A percentile compares a stretch with the other conserved stretches of the same genome.
Evolutionary conservation across 176 grass and related monocot genomes (phyloP).

Genomic region (Dendrocalamus sinicus): DNA sequence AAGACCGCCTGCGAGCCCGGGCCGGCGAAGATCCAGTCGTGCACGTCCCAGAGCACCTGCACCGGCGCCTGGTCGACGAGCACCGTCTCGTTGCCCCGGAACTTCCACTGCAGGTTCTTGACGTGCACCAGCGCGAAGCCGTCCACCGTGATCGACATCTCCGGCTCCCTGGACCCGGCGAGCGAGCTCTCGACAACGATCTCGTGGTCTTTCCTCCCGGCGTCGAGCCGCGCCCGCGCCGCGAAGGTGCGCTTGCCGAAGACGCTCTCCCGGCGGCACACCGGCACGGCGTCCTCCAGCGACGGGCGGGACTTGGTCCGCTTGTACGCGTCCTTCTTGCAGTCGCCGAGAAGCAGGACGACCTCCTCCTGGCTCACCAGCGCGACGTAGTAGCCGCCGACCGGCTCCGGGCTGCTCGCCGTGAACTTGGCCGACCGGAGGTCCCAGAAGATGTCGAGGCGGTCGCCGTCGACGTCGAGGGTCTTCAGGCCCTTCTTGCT

Average conservation of each 20-base stretch:
- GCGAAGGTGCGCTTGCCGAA: conserved; percentile 65
- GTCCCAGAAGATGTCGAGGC: conserved; percentile 86
- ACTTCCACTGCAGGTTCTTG: conserved; percentile 87
- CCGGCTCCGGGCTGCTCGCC: conserved; percentile 60
- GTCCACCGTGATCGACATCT: conserved; percentile 83
- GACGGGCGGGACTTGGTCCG: conserved; percentile 72
- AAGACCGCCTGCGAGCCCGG: conserved; percentile 63
- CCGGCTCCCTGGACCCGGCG: conserved; percentile 59
- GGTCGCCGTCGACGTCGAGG: conserved; percentile 60
- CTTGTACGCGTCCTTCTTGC: conserved; percentile 91
- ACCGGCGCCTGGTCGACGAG: conserved; percentile 64
- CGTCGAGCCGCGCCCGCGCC: conserved; percentile 56
- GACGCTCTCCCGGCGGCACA: conserved; percentile 72
- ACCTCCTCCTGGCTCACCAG: conserved; percentile 75
- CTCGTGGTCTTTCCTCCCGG: conserved; percentile 60
- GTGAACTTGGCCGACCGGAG: conserved; percentile 82
- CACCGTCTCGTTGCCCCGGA: conserved; percentile 78
- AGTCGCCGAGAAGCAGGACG: conserved; percentile 69
- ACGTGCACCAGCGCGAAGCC: conserved; percentile 67
- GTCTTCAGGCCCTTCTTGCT: conserved; percentile 85
- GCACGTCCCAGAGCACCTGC: conserved; percentile 91
- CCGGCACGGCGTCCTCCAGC: conserved; percentile 66
- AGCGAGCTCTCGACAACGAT: conserved; percentile 72
- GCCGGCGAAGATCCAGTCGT: conserved; percentile 80
- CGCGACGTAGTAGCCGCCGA: conserved; percentile 67